Evolutionary conservation across 2,329 filamentous ascomycete species (phyloP).

Genomic region (Thelonectria olida): DNA sequence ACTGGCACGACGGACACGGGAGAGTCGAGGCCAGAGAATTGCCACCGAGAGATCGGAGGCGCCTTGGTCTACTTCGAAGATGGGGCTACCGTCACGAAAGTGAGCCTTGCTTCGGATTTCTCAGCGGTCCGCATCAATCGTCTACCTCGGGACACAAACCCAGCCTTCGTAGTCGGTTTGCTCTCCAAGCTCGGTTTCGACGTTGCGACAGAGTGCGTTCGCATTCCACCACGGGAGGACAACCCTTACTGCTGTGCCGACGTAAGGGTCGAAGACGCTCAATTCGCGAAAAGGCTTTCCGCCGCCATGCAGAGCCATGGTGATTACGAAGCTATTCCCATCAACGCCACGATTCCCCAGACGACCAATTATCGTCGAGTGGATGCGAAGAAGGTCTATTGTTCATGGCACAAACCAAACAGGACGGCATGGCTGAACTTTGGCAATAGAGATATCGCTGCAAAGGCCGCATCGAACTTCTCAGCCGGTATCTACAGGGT

Average conservation of each 20-base stretch:
- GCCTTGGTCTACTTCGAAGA: slow-evolving; percentile 44
- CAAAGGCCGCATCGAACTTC: slow-evolving; percentile 33
- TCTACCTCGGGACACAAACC: slow-evolving; percentile 34
- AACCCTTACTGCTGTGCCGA: background rate
- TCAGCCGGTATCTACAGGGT: slow-evolving; percentile 35
- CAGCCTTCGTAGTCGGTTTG: slow-evolving; percentile 28
- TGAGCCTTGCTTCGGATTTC: slow-evolving; percentile 47
- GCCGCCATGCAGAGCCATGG: background rate
- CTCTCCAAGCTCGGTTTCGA: slow-evolving; percentile 22
- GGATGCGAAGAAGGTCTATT: slow-evolving; percentile 46
- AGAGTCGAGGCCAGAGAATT: background rate
- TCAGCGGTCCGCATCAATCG: slow-evolving; percentile 46
- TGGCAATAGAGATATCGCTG: slow-evolving; percentile 25
- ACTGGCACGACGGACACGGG: background rate
- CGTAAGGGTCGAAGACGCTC: slow-evolving; percentile 14
- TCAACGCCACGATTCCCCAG: slow-evolving; percentile 29
- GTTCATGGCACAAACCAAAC: slow-evolving; percentile 48
- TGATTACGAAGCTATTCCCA: background rate
- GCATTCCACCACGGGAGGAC: background rate
- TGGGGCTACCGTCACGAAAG: slow-evolving; percentile 41
- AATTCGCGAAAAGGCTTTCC: slow-evolving; percentile 15
- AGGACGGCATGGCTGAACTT: slow-evolving; percentile 44
- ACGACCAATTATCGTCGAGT: slow-evolving; percentile 42
- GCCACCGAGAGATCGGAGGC: slow-evolving; percentile 32
- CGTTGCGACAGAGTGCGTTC: background rate